A percentile compares a stretch with the other conserved stretches of the same genome.
phyloP scores from a whole-genome alignment of 768 basidiomycete species.

The Trametes maxima region DNA sequence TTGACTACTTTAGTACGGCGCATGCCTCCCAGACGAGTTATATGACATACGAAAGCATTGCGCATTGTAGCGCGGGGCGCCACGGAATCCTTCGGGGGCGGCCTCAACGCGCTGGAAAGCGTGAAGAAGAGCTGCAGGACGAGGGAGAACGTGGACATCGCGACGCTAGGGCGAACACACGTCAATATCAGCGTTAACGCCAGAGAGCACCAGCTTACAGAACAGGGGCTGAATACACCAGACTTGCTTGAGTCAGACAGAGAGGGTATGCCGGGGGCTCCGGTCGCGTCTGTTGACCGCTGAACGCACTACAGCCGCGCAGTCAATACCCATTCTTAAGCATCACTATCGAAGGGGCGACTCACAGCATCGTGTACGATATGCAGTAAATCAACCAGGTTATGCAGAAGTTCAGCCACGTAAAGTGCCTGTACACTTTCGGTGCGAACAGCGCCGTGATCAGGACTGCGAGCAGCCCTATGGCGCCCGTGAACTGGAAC shows the following conservation, averaged over 20 bases:
- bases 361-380: conserved; percentile 24
- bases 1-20: neutral
- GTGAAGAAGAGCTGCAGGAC: conserved; percentile 22
- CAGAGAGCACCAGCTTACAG: conserved; percentile 12
- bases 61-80: neutral
- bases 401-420: conserved; percentile 28
- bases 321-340: neutral
- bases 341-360: neutral
- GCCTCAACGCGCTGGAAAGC: conserved; percentile 10
- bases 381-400: conserved; percentile 24
- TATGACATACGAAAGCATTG: conserved; percentile 10
- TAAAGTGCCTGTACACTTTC: conserved; percentile 22
- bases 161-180: conserved; percentile 3
- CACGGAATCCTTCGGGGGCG: neutral
- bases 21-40: no score
- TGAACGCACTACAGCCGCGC: conserved; percentile 3
- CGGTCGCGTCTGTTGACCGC: conserved; percentile 17
- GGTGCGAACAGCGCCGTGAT: conserved; percentile 20
- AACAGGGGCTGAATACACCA: conserved; percentile 23
- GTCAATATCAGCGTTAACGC: no score
- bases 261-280: conserved; percentile 18
- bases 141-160: conserved; percentile 22
- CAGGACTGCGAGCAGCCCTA: conserved; percentile 17
- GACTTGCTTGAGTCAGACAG: conserved; percentile 18
- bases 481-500: conserved; percentile 13